Percentiles rank a stretch among this genome's conserved stretches.
These are phyloP conservation scores for Candida ficus DNA, from an alignment of 805 yeast genomes.

Conservation along the genomic window DNA sequence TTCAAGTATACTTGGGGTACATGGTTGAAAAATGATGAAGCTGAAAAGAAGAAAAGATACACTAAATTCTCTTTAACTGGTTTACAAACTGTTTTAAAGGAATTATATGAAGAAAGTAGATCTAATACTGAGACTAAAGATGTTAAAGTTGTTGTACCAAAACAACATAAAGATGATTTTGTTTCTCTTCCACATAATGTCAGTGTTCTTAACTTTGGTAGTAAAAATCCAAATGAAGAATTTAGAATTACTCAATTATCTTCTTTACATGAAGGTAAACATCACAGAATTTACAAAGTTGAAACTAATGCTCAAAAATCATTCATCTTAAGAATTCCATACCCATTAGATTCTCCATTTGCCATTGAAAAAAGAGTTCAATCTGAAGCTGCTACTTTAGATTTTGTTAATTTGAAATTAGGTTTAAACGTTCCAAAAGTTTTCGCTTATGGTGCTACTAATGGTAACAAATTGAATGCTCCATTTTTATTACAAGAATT, in stretches of 20 bases:
- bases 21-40: conserved; percentile 78
- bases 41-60: conserved; percentile 68
- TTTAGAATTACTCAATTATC: conserved; percentile 63
- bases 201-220: conserved; percentile 38
- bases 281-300: conserved; percentile 79
- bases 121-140: conserved; percentile 27
- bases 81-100: conserved; percentile 46
- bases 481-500: conserved; percentile 83
- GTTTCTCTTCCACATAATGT: conserved; percentile 46
- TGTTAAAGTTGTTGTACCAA: conserved; percentile 26
- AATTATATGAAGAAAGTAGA: conserved; percentile 35
- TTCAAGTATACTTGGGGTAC: conserved; percentile 94
- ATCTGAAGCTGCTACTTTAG: conserved; percentile 92
- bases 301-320: conserved; percentile 55
- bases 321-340: conserved; percentile 81
- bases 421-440: conserved; percentile 71
- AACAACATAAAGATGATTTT: conserved; percentile 35
- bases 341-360: conserved; percentile 62
- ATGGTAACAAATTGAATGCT: conserved; percentile 55
- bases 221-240: conserved; percentile 36
- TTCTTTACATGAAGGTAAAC: conserved; percentile 91
- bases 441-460: conserved; percentile 55
- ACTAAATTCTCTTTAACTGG: conserved; percentile 84
- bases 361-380: conserved; percentile 64
- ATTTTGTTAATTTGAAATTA: conserved; percentile 63